Evolutionary conservation across 768 basidiomycete species (phyloP), one percentile per base, ranked within the genome.

Genomic region (Russula compacta): DNA sequence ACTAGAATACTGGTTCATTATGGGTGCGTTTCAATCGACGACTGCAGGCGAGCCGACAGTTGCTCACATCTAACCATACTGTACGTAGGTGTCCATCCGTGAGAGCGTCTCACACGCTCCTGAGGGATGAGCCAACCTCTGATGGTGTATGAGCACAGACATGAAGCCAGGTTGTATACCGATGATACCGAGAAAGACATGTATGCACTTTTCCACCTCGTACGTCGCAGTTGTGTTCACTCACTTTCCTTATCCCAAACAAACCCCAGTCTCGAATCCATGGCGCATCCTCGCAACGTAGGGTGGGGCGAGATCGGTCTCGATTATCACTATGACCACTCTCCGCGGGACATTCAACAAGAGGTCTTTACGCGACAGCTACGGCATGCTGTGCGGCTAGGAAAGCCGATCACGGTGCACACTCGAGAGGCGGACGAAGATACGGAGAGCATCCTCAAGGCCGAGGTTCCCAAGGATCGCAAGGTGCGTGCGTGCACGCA

Each of bases 281-380:
- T 91, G 82, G 48, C 75, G 0, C 90, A 92, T 66, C 87, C 89
- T 1, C 82, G 86, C 11, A 92, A 89, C 67, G 89, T 93, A 7
- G 89, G 89, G 3, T 88, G 87, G 85, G 92, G 92, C 0, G 92
- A 95, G 68, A 92, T 92, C 58, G 90, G 92, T 0, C 79, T 91
- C 12, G 91, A 93, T 63, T 92, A 89, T 66, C 88, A 92, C 70
- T 90, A 92, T 71, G 83, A 89, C 71, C 79, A 83, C 63, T 88
- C 89, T 0, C 87, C 89, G 0, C 81, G 85, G 10, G 78, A 81
- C 0, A 67, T 84, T 1, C 92, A 94, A 67, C 83, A 79, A 56
- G 73, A 73, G 0, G 82, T 91, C 11, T 85, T 94, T 53, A 70
- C 73, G 1, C 76, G 85, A 9, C 92, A 94, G 70, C 79, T 93